Evolutionary conservation across 2,329 filamentous ascomycete genomes (phyloP), one percentile per base, ranked within the genome.

Genomic region (Ilyonectria destructans): DNA sequence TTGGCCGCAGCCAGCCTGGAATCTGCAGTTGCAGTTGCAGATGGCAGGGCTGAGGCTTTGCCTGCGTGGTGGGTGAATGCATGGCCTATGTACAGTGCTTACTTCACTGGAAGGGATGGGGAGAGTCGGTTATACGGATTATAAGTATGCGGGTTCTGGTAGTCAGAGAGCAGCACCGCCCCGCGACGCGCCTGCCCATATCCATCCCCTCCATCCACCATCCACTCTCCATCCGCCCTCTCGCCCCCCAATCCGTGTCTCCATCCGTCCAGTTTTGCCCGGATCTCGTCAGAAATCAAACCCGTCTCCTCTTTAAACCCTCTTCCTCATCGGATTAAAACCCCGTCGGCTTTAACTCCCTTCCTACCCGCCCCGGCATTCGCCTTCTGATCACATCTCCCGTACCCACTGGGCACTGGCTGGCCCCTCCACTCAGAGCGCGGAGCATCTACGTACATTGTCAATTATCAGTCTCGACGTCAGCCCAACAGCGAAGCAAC

Each of bases 121-220:
- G 17, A 17, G 13, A 51, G 26, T 51, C 48, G 12, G 23, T 4
- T n/a, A 29, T n/a, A 51, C 31, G n/a, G 31, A 29, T 33, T 52
- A 31, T 17, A n/a, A 31, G 49, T 19, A 52, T 52, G 51, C 31
- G 19, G 52, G 48, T 37, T 37, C 43, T 52, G 15, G 40, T 46
- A 58, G 35, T 59, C 49, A 67, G 48, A 65, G 62, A 61, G 62
- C 31, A 68, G 68, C 67, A 71, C 67, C 60, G 72, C 73, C 71
- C 71, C 68, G 63, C 62, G 58, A 62, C 58, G 48, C 45, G 45
- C 46, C 58, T 61, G 52, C 63, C 58, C 29, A 13, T 15, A 15
- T 43, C 40, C 31, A 33, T 64, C 54, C 56, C 64, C 67, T 67
- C 64, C 69, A 71, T 58, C 55, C 48, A 51, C 23, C 56, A 48